Evolutionary conservation across 768 basidiomycete genomes (phyloP).

Genomic region (Boletus bicolor): DNA sequence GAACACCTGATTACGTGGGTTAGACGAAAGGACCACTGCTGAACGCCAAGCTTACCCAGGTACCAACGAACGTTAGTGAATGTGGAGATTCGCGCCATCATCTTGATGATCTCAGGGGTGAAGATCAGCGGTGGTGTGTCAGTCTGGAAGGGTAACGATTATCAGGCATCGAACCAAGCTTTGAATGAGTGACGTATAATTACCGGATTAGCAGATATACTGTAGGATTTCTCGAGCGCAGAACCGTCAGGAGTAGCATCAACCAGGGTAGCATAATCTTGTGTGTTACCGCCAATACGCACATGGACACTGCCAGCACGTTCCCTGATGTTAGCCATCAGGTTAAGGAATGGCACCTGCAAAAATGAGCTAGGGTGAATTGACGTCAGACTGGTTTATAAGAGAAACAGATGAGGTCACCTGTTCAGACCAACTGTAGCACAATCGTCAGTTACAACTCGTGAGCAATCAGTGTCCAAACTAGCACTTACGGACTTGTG

Average conservation of each 20-base stretch:
- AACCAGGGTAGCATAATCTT: conserved; percentile 59
- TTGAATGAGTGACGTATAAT: background rate
- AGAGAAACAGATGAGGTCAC: background rate
- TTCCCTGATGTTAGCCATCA: conserved; percentile 67
- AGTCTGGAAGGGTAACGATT: background rate
- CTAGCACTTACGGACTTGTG: conserved; percentile 32
- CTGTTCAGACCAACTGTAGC: conserved; percentile 19
- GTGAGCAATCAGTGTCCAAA: background rate
- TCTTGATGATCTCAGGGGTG: conserved; percentile 62
- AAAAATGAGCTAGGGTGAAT: conserved; percentile 40
- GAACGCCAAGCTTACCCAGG: conserved; percentile 36
- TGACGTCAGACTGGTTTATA: background rate
- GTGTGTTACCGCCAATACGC: conserved; percentile 80
- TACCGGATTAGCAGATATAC: conserved; percentile 39
- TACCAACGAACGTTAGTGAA: conserved; percentile 67
- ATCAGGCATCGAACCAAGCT: background rate
- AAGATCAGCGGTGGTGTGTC: conserved; percentile 46
- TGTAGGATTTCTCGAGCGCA: conserved; percentile 49
- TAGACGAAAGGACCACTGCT: background rate
- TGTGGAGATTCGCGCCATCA: conserved; percentile 56
- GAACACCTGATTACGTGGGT: conserved; percentile 40
- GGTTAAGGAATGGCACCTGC: conserved; percentile 70
- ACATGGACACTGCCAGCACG: conserved; percentile 60
- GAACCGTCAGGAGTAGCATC: conserved; percentile 44
- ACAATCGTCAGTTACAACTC: background rate